These are phyloP conservation scores for Coccinonectria pachysandricola DNA, from an alignment of 2,329 filamentous ascomycete genomes.

Conservation along the genomic window DNA sequence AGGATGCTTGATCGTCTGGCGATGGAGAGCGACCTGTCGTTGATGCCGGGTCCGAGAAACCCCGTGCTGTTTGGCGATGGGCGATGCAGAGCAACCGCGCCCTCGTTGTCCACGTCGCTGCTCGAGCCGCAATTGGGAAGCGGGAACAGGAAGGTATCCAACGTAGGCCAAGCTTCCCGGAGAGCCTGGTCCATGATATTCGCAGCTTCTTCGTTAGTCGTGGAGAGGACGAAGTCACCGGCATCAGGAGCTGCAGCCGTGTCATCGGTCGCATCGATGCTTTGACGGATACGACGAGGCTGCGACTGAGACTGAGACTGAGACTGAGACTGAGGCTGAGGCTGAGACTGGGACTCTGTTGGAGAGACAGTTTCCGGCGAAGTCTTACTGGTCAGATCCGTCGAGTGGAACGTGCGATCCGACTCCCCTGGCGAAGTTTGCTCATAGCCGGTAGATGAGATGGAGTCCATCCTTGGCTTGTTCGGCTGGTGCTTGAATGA, in stretches of 20 bases:
- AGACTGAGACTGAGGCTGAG: neutral
- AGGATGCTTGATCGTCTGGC: no score
- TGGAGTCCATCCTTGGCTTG: neutral
- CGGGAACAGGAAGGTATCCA: neutral
- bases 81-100: no score
- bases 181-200: neutral
- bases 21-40: neutral
- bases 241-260: neutral
- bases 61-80: no score
- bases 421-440: no score
- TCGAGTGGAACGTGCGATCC: no score
- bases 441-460: neutral
- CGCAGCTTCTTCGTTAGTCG: no score
- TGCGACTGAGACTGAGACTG: neutral
- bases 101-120: neutral
- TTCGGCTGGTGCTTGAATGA: constrained; percentile 30
- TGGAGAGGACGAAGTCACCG: no score
- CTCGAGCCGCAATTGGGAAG: neutral
- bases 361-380: neutral
- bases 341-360: neutral
- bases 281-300: no score
- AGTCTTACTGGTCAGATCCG: neutral
- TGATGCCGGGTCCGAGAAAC: no score
- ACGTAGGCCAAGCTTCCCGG: neutral
- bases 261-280: neutral